These are phyloP conservation scores for Cyberlindnera meyerae DNA, from an alignment of 805 yeast genomes.

Conservation along the genomic window DNA sequence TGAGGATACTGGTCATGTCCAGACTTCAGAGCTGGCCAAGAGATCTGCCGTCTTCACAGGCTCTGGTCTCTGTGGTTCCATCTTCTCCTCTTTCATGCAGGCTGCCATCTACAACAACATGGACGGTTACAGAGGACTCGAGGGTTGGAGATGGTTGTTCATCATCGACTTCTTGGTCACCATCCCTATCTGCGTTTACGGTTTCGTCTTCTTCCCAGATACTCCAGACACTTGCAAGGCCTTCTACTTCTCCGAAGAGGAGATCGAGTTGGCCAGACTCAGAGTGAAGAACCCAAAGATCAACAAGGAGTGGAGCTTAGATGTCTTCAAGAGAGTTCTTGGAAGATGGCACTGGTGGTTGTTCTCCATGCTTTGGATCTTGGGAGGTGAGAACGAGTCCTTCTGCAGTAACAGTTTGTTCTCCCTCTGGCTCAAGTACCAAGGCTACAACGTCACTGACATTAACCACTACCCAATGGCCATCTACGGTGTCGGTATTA, in stretches of 20 bases:
- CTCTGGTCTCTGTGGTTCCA: slow-evolving; percentile 49
- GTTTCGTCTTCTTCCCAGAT: slow-evolving; percentile 56
- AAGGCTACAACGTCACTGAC: slow-evolving; percentile 35
- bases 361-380: slow-evolving; percentile 46
- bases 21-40: slow-evolving; percentile 40
- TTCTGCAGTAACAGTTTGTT: slow-evolving; percentile 43
- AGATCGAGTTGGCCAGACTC: slow-evolving; percentile 35
- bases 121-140: slow-evolving; percentile 35
- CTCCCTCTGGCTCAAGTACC: slow-evolving; percentile 41
- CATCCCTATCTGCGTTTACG: slow-evolving; percentile 51
- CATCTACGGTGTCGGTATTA: slow-evolving; percentile 46
- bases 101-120: slow-evolving; percentile 44
- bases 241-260: slow-evolving; percentile 38
- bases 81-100: slow-evolving; percentile 52
- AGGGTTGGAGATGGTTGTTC: slow-evolving; percentile 66
- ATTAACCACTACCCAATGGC: slow-evolving; percentile 53
- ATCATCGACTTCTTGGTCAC: slow-evolving; percentile 58
- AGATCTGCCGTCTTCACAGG: slow-evolving; percentile 51
- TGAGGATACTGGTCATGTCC: slow-evolving; percentile 21
- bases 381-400: slow-evolving; percentile 49
- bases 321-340: slow-evolving; percentile 37
- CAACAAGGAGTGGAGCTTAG: slow-evolving; percentile 34
- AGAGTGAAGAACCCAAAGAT: slow-evolving; percentile 37
- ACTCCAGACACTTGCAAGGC: slow-evolving; percentile 42
- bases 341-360: slow-evolving; percentile 56